These are phyloP conservation scores for Pseudozyma pruni DNA, from an alignment of 1,284 basidiomycete genomes.

Conservation along the genomic window DNA sequence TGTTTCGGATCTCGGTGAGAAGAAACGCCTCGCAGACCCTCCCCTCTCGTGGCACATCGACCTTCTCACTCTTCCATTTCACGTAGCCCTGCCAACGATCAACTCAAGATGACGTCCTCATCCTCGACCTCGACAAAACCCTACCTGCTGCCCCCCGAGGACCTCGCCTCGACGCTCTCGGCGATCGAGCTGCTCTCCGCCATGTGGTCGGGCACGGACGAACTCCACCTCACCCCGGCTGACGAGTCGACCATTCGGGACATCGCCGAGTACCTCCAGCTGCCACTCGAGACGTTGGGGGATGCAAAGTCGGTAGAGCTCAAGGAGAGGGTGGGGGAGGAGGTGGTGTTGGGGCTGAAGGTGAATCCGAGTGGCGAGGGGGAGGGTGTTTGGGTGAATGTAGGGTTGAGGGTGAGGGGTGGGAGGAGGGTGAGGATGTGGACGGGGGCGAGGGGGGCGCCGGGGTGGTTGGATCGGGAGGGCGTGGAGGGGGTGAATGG, in stretches of 20 bases:
- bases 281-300: constrained; percentile 29
- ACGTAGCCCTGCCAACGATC: not conserved
- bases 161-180: constrained; percentile 14
- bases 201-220: constrained; percentile 51
- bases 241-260: constrained; percentile 13
- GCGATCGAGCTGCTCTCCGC: constrained; percentile 47
- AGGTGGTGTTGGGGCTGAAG: constrained; percentile 28
- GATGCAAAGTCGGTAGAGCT: constrained; percentile 1
- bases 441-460: constrained; percentile 22
- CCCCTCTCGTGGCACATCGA: not conserved
- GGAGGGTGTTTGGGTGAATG: constrained; percentile 23
- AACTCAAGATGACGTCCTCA: not conserved
- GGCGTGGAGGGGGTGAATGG: constrained; percentile 22
- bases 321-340: constrained; percentile 26
- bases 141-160: constrained; percentile 37
- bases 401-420: constrained; percentile 20
- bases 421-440: constrained; percentile 12
- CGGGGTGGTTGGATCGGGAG: constrained; percentile 25
- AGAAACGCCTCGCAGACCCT: not conserved
- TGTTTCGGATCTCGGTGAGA: constrained; percentile 9
- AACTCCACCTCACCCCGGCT: constrained; percentile 11
- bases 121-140: not conserved
- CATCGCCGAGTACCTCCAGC: constrained; percentile 36
- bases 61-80: not conserved
- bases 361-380: constrained; percentile 7